Base-by-base conservation (phyloP, 2,329 filamentous ascomycete genomes). In the Fusarium sp. region DNA sequence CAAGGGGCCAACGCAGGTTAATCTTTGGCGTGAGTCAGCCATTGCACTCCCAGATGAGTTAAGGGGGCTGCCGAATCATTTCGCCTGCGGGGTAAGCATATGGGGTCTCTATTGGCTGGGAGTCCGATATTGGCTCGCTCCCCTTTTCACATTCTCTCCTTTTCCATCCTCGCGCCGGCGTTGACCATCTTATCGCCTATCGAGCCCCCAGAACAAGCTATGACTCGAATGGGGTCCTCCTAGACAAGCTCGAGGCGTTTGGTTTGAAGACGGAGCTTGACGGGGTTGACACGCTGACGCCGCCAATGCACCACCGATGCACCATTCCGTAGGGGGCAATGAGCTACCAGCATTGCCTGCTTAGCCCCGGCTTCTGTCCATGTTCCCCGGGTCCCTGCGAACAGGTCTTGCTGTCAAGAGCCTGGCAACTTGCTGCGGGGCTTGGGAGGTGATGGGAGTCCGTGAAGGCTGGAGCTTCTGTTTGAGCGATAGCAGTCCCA, bases 321-420 rank as follows among this genome's bases (percentile, higher is more conserved):
- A 29, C 44, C 29, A 62, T 53, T 17, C 59, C 20, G 14, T 27
- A 62, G 46, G 20, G 46, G 44, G 60, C 9, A 42, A 22, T 27
- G 20, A 55, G 40, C 46, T n/a, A 53, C 49, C 35, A 62, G 61
- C 35, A 44, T 63, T 56, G n/a, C 35, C 46, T 56, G 20, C 46
- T 49, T 63, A 49, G 61, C 20, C 49, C 61, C 49, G 46, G 61
- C 61, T 56, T 35, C 49, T 62, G 46, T 27, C 61, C 24, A 55
- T 22, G 35, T 56, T 63, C 61, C 61, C 61, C 61, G 61, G 33
- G 42, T 33, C 35, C 61, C 49, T 31, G 49, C 11, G 22, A 38
- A 17, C 44, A 33, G 31, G 59, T 16, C 24, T 62, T 33, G n/a
- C 49, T 49, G 22, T 62, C 42, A 31, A 51, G 16, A 29, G 22